Base-by-base conservation (phyloP, 768 basidiomycete genomes). In the Mycena vitilis region DNA sequence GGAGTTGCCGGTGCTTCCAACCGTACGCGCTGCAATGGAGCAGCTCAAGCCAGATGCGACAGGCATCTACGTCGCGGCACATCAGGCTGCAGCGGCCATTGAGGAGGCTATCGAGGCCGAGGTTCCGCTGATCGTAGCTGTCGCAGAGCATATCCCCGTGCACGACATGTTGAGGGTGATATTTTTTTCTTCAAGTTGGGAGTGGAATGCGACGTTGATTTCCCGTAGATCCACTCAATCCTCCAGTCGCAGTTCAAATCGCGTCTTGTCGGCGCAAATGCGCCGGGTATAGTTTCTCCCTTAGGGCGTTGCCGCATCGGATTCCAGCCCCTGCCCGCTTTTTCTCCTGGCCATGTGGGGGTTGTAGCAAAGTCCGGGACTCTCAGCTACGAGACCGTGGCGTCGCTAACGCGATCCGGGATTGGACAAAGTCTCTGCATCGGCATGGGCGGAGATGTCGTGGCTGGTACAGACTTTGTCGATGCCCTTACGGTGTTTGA, bases 61-160 rank as follows among this genome's bases (percentile, higher is more conserved):
- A 16, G 70, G 65, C 15, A 65, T 71, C 47, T 71, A 71, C 36
- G 70, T 71, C 18, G 65, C 70, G 15, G 70, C 70, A 5, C 49
- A 58, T 16, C 65, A 67, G 18, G 70, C 70, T 36, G 70, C 70
- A 9, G 66, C 61, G 5, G 70, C 70, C 22, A 71, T 71, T 16
- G 70, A 71, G 15, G 70, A 71, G 59, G 70, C 70, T 1, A 62
- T 71, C 44, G 70, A 71, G 52, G 70, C 70, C 4, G 70, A 71
- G 36, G 36, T 71, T 15, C 70, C 70, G 16, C 48, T 71, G 23
- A 68, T 71, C 23, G 66, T 71, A 25, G 70, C 65, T 2, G 70
- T 71, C 0, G 70, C 70, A 9, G 70, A 71, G 58, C 70, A 71
- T 42, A 67, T 71, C 18, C 70, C 70, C 0, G 60, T 71, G 2